Evolutionary conservation across 352 stramenopile genomes (phyloP).

Genomic region (Phytopythium delawarense): DNA sequence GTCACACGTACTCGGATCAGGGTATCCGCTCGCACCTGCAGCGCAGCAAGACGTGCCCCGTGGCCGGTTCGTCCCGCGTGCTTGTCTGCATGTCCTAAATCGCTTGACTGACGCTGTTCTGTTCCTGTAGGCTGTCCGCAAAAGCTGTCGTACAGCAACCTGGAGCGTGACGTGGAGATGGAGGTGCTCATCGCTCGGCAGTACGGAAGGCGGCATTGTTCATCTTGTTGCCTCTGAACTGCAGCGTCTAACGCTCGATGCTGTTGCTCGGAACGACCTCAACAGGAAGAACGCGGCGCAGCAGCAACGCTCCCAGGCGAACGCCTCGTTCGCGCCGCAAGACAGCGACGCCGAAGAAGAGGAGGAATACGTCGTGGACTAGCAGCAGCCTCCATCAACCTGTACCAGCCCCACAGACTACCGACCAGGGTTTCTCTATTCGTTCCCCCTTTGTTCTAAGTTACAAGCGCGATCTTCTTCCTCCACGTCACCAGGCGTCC

Average conservation of each 20-base stretch:
- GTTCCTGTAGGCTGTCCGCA: conserved; percentile 56
- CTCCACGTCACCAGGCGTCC: neutral
- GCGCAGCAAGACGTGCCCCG: conserved; percentile 69
- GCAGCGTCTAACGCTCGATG: neutral
- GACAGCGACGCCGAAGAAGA: conserved; percentile 51
- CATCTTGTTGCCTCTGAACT: neutral
- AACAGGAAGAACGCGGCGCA: conserved; percentile 33
- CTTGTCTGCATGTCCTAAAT: neutral
- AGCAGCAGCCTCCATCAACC: conserved; percentile 2
- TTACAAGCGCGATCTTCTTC: neutral
- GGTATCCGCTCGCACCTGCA: conserved; percentile 72
- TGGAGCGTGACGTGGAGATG: conserved; percentile 87
- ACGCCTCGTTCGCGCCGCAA: conserved; percentile 11
- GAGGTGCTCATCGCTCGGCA: conserved; percentile 69
- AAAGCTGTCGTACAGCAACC: conserved; percentile 40
- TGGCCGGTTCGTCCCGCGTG: conserved; percentile 40
- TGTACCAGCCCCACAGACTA: neutral
- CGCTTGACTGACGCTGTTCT: neutral
- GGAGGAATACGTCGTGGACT: conserved; percentile 75
- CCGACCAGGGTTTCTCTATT: neutral
- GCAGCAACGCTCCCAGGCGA: conserved; percentile 30
- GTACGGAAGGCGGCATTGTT: conserved; percentile 15
- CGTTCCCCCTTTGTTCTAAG: neutral
- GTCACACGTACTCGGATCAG: conserved; percentile 78
- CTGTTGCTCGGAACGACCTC: neutral